Percentiles rank a stretch among this genome's conserved stretches.
phyloP scores from a whole-genome alignment of 257 asterid genomes.

The Solanum infundibuliforme region DNA sequence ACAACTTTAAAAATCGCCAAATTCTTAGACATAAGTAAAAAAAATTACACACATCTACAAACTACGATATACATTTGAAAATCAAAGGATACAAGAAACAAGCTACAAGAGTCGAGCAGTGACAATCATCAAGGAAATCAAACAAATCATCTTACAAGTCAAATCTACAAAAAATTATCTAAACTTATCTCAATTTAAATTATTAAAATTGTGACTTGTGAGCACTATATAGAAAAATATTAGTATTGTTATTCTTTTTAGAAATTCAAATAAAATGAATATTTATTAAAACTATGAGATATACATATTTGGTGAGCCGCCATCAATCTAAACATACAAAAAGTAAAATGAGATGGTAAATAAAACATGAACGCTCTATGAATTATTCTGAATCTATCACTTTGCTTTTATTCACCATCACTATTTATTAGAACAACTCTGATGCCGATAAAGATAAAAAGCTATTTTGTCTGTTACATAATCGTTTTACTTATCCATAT shows the following conservation, averaged over 20 bases:
- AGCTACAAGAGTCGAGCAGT: background rate
- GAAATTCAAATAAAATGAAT: too few relatives aligned
- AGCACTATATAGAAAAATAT: background rate
- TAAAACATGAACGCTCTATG: background rate
- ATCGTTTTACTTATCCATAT: background rate
- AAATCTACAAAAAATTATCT: too few relatives aligned
- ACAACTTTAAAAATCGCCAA: background rate
- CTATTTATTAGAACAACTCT: too few relatives aligned
- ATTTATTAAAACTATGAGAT: background rate
- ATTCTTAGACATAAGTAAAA: background rate
- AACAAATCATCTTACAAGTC: too few relatives aligned
- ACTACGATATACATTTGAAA: too few relatives aligned
- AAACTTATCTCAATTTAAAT: background rate
- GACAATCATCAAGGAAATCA: too few relatives aligned
- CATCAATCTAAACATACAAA: background rate
- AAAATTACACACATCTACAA: background rate
- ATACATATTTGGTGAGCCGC: too few relatives aligned
- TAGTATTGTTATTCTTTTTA: too few relatives aligned
- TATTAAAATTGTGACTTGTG: background rate
- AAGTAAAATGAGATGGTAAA: background rate
- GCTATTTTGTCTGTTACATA: too few relatives aligned
- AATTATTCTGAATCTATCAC: background rate
- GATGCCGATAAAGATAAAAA: background rate
- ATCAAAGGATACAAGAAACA: background rate
- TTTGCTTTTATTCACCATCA: too few relatives aligned